Evolutionary conservation across 371 early-diverging fungal species (phyloP).

Genomic region (Syncephalastrum monosporum): DNA sequence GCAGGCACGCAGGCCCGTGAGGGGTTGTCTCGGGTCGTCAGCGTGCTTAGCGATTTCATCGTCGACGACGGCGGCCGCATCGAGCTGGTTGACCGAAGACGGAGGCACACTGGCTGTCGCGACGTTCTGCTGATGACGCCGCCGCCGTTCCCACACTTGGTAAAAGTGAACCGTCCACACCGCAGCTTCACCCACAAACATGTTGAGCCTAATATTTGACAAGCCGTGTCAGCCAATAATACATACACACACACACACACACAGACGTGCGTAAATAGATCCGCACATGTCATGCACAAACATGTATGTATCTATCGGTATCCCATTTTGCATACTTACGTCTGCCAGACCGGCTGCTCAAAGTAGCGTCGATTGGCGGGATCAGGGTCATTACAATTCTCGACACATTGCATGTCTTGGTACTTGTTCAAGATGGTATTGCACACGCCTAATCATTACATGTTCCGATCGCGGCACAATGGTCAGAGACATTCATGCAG

Average conservation of each 20-base stretch:
- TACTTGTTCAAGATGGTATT: constrained; percentile 85
- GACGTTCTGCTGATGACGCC: constrained; percentile 2
- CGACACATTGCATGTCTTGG: constrained; percentile 89
- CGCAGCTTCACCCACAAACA: constrained; percentile 91
- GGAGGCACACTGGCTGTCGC: constrained; percentile 20
- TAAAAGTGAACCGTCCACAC: constrained; percentile 45
- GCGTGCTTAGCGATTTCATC: constrained; percentile 15
- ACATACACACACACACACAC: neutral
- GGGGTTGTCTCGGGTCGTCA: constrained; percentile 20
- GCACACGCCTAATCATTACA: constrained; percentile 47
- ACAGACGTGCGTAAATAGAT: neutral
- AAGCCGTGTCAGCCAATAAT: neutral
- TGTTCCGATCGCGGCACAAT: neutral
- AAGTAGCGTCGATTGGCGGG: constrained; percentile 70
- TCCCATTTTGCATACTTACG: constrained; percentile 37
- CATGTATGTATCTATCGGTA: neutral
- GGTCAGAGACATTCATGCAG: neutral
- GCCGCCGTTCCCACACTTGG: constrained; percentile 25
- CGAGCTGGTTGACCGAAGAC: constrained; percentile 42
- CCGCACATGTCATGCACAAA: neutral
- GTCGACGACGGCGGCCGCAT: constrained; percentile 34
- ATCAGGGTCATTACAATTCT: constrained; percentile 81
- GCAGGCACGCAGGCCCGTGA: constrained; percentile 61
- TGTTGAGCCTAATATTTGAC: constrained; percentile 58
- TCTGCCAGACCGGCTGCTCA: constrained; percentile 98